phyloP scores from a whole-genome alignment of 805 yeast genomes.

The Saturnispora gosingensis region DNA sequence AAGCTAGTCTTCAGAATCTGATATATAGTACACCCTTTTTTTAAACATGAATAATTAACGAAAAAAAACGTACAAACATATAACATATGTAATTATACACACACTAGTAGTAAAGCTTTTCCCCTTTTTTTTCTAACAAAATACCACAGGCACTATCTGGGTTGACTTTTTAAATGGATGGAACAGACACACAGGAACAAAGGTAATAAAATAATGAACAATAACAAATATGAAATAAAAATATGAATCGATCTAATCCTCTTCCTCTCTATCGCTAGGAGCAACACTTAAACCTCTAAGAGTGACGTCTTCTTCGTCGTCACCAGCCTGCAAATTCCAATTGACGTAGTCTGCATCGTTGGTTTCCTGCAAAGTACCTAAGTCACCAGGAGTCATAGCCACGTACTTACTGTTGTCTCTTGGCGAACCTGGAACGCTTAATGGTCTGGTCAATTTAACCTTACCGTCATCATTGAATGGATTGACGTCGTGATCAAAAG shows the following conservation, averaged over 20 bases:
- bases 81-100: not conserved
- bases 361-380: slow-evolving; percentile 92
- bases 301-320: slow-evolving; percentile 29
- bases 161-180: not conserved
- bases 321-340: slow-evolving; percentile 41
- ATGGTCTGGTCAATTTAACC: slow-evolving; percentile 77
- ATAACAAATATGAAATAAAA: not conserved
- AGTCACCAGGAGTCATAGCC: slow-evolving; percentile 94
- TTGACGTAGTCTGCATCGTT: slow-evolving; percentile 74
- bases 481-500: slow-evolving; percentile 42
- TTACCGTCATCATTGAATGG: slow-evolving; percentile 33
- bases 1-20: not conserved
- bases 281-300: slow-evolving; percentile 30
- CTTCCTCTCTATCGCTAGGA: slow-evolving; percentile 24
- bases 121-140: not conserved
- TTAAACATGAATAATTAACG: not conserved
- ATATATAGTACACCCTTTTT: not conserved
- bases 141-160: not conserved
- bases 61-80: not conserved
- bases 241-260: not conserved
- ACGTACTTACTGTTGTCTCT: slow-evolving; percentile 46
- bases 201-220: not conserved
- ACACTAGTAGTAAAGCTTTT: not conserved
- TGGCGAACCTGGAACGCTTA: slow-evolving; percentile 97
- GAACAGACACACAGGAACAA: not conserved